These are phyloP conservation scores for Durotheca rogersii DNA, from an alignment of 495 filamentous ascomycete genomes.

Conservation along the genomic window DNA sequence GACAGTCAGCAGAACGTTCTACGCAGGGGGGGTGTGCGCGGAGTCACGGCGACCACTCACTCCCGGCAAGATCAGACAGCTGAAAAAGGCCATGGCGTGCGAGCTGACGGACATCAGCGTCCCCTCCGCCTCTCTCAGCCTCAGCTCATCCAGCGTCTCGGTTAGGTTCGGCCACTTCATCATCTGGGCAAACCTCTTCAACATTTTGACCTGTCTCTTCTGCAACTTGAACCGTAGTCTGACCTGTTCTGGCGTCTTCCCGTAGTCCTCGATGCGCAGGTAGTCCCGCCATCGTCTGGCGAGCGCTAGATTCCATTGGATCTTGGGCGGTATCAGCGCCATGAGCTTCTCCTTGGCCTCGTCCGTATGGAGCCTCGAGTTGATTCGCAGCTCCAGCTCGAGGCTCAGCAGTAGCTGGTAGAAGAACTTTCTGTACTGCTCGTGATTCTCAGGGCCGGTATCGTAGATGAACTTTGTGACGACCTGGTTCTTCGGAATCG, in stretches of 20 bases:
- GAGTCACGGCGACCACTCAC: constrained; percentile 20
- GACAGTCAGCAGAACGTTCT: constrained; percentile 10
- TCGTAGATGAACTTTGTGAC: constrained; percentile 63
- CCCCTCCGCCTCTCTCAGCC: constrained; percentile 54
- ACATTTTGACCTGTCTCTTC: constrained; percentile 59
- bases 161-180: constrained; percentile 74
- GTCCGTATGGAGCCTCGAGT: constrained; percentile 52
- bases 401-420: constrained; percentile 70
- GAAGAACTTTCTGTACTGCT: constrained; percentile 62
- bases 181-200: constrained; percentile 64
- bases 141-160: constrained; percentile 59
- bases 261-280: constrained; percentile 57
- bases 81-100: constrained; percentile 71
- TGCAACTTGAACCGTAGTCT: constrained; percentile 59
- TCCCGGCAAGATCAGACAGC: constrained; percentile 68
- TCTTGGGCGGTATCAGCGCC: constrained; percentile 60
- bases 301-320: constrained; percentile 68
- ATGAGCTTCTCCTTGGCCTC: constrained; percentile 58
- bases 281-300: constrained; percentile 69
- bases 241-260: constrained; percentile 44
- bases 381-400: constrained; percentile 65
- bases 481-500: constrained; percentile 61
- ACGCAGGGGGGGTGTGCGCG: neutral
- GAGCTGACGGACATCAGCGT: constrained; percentile 61
- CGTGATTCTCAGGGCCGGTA: constrained; percentile 34